Conservation (phyloP, 257 asterid genomes). For the Lycium ferocissimum region DNA sequence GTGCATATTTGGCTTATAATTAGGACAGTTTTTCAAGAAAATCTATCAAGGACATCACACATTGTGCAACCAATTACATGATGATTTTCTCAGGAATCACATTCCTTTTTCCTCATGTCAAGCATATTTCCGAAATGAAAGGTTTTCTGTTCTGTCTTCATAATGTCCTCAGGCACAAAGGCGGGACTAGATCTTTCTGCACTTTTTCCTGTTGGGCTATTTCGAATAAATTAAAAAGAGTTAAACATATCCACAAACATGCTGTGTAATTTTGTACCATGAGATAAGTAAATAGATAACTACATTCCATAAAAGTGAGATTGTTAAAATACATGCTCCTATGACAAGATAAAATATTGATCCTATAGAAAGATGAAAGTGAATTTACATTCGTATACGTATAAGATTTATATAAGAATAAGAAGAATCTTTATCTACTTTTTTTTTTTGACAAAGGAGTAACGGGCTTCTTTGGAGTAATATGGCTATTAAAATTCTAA, state of each 20-base stretch:
- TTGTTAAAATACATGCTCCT: not conserved
- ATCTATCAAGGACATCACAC: constrained; percentile 7
- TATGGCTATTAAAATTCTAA: too few relatives aligned
- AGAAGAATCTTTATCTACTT: too few relatives aligned
- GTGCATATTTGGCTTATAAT: not conserved
- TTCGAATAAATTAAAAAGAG: not conserved
- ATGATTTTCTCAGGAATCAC: constrained; percentile 5
- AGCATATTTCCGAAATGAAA: not conserved
- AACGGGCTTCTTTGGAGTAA: too few relatives aligned
- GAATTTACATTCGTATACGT: too few relatives aligned
- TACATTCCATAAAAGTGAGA: not conserved
- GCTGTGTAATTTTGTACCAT: too few relatives aligned
- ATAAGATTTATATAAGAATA: too few relatives aligned
- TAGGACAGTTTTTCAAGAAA: not conserved
- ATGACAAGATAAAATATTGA: not conserved
- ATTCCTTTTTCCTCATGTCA: constrained; percentile 19
- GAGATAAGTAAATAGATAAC: not conserved
- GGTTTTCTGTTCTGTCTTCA: constrained; percentile 15
- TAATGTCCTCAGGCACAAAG: not conserved
- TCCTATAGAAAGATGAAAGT: too few relatives aligned
- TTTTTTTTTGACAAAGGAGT: too few relatives aligned
- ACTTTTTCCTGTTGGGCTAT: not conserved
- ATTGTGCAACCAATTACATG: not conserved
- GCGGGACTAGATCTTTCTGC: not conserved
- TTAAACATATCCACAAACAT: not conserved